Percentiles rank a stretch among this genome's conserved stretches.
phyloP scores from a whole-genome alignment of 2,329 filamentous ascomycete genomes.

The Phialophora chinensis region DNA sequence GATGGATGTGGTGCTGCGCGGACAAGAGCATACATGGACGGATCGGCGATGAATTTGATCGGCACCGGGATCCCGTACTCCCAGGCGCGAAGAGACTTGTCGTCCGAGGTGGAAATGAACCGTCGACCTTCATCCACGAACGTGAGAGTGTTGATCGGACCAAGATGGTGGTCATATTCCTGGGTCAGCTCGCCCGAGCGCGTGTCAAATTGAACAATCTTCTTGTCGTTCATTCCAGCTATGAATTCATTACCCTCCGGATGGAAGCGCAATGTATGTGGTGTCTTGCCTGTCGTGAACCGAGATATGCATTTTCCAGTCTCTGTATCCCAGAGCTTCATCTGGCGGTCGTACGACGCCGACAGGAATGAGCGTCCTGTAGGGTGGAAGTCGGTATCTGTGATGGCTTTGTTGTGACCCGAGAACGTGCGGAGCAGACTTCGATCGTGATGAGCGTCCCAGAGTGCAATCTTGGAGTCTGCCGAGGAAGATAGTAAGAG shows the following conservation, averaged over 20 bases:
- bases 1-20: slow-evolving; percentile 82
- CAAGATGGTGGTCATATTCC: slow-evolving; percentile 97
- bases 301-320: slow-evolving; percentile 85
- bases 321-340: slow-evolving; percentile 98
- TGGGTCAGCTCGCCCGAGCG: slow-evolving; percentile 83
- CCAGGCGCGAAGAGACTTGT: slow-evolving; percentile 95
- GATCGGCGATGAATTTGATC: slow-evolving; percentile 97
- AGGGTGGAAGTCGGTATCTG: slow-evolving; percentile 85
- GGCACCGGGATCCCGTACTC: slow-evolving; percentile 98
- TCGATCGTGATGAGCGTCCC: slow-evolving; percentile 88
- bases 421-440: slow-evolving; percentile 90
- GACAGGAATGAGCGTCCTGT: slow-evolving; percentile 86
- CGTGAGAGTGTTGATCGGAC: slow-evolving; percentile 96
- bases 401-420: slow-evolving; percentile 87
- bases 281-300: slow-evolving; percentile 92
- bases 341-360: slow-evolving; percentile 90
- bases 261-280: slow-evolving; percentile 94
- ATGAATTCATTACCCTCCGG: slow-evolving; percentile 89
- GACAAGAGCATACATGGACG: slow-evolving; percentile 96
- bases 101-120: slow-evolving; percentile 97
- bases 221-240: slow-evolving; percentile 97
- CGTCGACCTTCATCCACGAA: slow-evolving; percentile 94
- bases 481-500: slow-evolving; percentile 87
- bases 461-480: slow-evolving; percentile 89
- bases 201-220: slow-evolving; percentile 96